Percentiles rank a stretch among this genome's conserved stretches.
Evolutionary conservation across 2,329 filamentous ascomycete genomes (phyloP).

Genomic region (Parastagonospora nodorum): DNA sequence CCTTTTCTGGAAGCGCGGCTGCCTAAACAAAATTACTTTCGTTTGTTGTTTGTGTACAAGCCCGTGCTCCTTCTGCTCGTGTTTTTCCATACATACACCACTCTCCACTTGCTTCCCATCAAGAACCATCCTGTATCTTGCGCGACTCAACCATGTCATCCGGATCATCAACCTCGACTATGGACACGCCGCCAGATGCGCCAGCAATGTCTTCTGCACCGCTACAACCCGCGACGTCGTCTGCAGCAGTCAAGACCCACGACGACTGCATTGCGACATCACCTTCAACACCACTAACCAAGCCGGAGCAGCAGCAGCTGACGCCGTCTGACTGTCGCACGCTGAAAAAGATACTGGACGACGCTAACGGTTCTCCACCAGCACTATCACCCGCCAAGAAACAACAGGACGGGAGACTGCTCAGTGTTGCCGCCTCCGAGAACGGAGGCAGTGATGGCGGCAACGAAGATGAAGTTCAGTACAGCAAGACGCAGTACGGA

Average conservation of each 20-base stretch:
- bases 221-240: not conserved
- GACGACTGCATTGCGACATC: not conserved
- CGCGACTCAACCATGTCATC: not conserved
- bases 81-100: not conserved
- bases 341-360: slow-evolving; percentile 10
- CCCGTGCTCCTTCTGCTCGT: not conserved
- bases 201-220: not conserved
- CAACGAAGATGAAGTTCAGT: not conserved
- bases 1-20: not conserved
- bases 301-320: not conserved
- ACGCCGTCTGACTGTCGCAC: slow-evolving; percentile 19
- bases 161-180: not conserved
- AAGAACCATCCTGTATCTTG: not conserved
- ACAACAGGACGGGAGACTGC: not conserved
- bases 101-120: not conserved
- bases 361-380: slow-evolving; percentile 6
- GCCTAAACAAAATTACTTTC: not conserved
- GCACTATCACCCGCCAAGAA: not conserved
- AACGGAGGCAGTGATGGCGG: not conserved
- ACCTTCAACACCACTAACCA: not conserved
- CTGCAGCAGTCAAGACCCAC: slow-evolving; percentile 1
- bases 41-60: not conserved
- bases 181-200: not conserved
- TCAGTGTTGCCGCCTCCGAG: not conserved
- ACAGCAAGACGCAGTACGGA: not conserved